phyloP scores from a whole-genome alignment of 2,329 filamentous ascomycete genomes.

The Aspergillus jensenii region DNA sequence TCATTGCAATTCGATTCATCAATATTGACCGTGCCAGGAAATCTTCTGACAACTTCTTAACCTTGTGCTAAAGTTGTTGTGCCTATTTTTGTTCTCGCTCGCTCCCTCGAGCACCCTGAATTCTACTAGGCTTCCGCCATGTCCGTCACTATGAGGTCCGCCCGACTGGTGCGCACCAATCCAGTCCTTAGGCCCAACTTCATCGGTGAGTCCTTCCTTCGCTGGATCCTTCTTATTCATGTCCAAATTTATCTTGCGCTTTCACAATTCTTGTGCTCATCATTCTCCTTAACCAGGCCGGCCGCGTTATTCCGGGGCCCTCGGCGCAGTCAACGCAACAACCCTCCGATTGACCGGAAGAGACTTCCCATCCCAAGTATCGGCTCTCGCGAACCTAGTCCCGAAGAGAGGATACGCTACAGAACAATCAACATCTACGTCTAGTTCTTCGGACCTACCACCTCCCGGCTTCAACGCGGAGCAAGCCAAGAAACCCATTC shows the following conservation, averaged over 20 bases:
- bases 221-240: background rate
- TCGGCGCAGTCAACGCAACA: slow-evolving; percentile 33
- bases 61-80: slow-evolving; percentile 13
- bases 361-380: slow-evolving; percentile 51
- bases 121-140: slow-evolving; percentile 32
- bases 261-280: background rate
- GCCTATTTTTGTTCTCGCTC: slow-evolving; percentile 18
- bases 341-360: slow-evolving; percentile 34
- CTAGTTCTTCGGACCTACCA: slow-evolving; percentile 55
- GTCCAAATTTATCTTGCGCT: background rate
- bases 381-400: slow-evolving; percentile 59
- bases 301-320: slow-evolving; percentile 30
- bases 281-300: slow-evolving; percentile 25
- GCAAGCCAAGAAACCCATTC: slow-evolving; percentile 79
- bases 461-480: slow-evolving; percentile 91
- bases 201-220: slow-evolving; percentile 24
- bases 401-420: slow-evolving; percentile 56
- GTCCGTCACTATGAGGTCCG: slow-evolving; percentile 41
- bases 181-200: slow-evolving; percentile 31
- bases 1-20: slow-evolving; percentile 5
- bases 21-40: background rate
- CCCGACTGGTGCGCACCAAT: slow-evolving; percentile 38
- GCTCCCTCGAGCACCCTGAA: slow-evolving; percentile 24
- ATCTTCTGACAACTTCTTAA: background rate
- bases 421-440: slow-evolving; percentile 53